Evolutionary conservation across 192 early-diverging fungal species (phyloP), one percentile per base, ranked within the genome.

Genomic region (Jimgerdemannia flammicorona): DNA sequence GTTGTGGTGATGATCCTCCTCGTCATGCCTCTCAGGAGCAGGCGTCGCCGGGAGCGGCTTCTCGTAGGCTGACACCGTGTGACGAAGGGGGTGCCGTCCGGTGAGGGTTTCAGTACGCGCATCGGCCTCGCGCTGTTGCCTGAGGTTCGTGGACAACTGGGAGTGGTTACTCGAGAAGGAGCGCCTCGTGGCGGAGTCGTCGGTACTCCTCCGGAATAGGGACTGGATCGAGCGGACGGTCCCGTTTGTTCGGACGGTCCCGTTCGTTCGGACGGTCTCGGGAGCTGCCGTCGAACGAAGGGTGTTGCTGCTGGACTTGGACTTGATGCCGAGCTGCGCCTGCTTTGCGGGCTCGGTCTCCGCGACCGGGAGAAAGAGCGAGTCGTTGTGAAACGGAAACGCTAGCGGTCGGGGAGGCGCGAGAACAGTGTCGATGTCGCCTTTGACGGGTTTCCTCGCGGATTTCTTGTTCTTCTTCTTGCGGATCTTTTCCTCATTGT

Each of bases 351-450:
- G 19, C 7, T 68, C 67, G 29, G 77, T 73, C 68, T 81, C 80
- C 29, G 74, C 80, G 11, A 78, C 74, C 49, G 80, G 80, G 49
- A 81, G 69, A 75, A 81, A 81, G 42, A 78, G 73, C 3, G 69
- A 77, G 70, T 81, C 80, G 67, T 81, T 81, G 72, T 81, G 80
- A 66, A 81, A 81, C 4, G 80, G 80, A 66, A 81, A 81, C 20
- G 77, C 74, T n/a, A 81, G 71, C 17, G 80, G 80, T n/a, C 76
- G 73, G 9, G 80, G 80, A 44, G 73, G 75, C 17, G 77, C 67
- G 64, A 77, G 75, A 18, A 81, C 80, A 72, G 70, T 44, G 73
- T 81, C 80, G 63, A 59, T 14, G 14, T 59, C 49, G 14, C 49
- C 49, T 2, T 59, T 59, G 49, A 59, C 6, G 6, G 6, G 8